Evolutionary conservation across 768 basidiomycete genomes (phyloP).

Genomic region (Dioszegia crocea): DNA sequence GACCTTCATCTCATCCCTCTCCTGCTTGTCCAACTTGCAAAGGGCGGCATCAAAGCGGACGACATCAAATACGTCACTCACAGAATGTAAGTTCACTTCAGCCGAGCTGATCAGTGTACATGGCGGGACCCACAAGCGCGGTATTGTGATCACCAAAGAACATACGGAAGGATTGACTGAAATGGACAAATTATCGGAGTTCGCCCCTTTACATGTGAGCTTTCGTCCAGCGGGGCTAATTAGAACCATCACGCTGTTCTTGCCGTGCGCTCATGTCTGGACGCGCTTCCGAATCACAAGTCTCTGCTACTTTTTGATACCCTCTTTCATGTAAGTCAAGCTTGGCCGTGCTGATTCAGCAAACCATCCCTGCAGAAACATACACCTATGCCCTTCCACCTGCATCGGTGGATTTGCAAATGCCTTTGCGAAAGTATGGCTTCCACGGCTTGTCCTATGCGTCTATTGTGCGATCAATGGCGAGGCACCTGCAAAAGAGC

Average conservation of each 20-base stretch:
- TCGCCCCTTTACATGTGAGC: slow-evolving; percentile 69
- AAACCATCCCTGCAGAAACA: slow-evolving; percentile 68
- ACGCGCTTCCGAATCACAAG: slow-evolving; percentile 61
- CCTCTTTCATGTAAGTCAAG: slow-evolving; percentile 50
- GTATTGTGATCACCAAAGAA: slow-evolving; percentile 64
- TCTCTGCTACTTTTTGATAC: slow-evolving; percentile 87
- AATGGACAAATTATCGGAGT: slow-evolving; percentile 60
- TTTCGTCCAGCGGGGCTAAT: background rate
- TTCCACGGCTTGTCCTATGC: slow-evolving; percentile 68
- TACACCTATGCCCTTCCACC: slow-evolving; percentile 68
- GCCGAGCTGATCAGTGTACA: slow-evolving; percentile 63
- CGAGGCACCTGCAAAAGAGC: slow-evolving; percentile 60
- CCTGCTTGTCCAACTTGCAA: slow-evolving; percentile 33
- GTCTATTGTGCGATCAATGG: slow-evolving; percentile 65
- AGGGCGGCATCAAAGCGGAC: slow-evolving; percentile 30
- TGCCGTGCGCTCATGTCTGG: slow-evolving; percentile 56
- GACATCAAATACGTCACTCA: slow-evolving; percentile 50
- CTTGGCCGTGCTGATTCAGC: slow-evolving; percentile 47
- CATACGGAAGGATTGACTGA: slow-evolving; percentile 69
- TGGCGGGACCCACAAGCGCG: slow-evolving; percentile 71
- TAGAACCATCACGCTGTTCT: slow-evolving; percentile 53
- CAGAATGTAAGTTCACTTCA: slow-evolving; percentile 39
- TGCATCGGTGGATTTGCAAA: slow-evolving; percentile 57
- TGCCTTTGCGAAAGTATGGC: slow-evolving; percentile 80
- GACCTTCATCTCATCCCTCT: slow-evolving; percentile 42